Evolutionary conservation across 1,139 yeast species (phyloP), one percentile per base, ranked within the genome.

Genomic region (Sugiyamaella xylanicola): DNA sequence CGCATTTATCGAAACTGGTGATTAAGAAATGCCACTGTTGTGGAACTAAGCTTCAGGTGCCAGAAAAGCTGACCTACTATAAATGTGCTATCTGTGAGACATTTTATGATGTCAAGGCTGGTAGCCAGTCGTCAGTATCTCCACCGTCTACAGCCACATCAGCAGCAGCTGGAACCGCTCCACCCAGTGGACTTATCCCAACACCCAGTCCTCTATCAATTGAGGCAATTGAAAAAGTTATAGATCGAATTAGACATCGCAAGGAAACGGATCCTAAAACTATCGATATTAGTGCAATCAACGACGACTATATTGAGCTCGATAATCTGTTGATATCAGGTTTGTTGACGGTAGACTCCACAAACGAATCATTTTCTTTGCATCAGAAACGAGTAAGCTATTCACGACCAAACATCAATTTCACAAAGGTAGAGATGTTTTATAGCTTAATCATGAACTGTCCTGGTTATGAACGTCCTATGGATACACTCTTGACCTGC

Each of bases 11-110:
- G n/a, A 48, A 36, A 25, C 25, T 57, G 56, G 46, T 44, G n/a
- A 48, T 57, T n/a, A 55, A 55, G 43, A 53, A 56, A 45, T 78
- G 82, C 59, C 63, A 68, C 5, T 87, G 95, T 66, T 87, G 95
- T 71, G 87, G 86, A 0, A 79, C 84, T 0, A 64, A 78, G 4
- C 68, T 86, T 39, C 75, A 79, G 11, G 77, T 80, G 60, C 85
- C 86, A 0, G 69, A 69, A 4, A 67, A 67, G 7, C 73, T 79
- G 1, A 56, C 67, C 8, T 83, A 82, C 62, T 82, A 81, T 67
- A 77, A 78, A 57, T 87, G 95, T 55, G 59, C 65, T 8, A 59
- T 65, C 16, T 67, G 71, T 45, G 66, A 63, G 15, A 65, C 68
- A 2, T 59, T 61, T 61, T 77, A 47, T 56, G 76, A 58, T 62